These are phyloP conservation scores for Mycena citricolor DNA, from an alignment of 1,284 basidiomycete species.

Conservation along the genomic window DNA sequence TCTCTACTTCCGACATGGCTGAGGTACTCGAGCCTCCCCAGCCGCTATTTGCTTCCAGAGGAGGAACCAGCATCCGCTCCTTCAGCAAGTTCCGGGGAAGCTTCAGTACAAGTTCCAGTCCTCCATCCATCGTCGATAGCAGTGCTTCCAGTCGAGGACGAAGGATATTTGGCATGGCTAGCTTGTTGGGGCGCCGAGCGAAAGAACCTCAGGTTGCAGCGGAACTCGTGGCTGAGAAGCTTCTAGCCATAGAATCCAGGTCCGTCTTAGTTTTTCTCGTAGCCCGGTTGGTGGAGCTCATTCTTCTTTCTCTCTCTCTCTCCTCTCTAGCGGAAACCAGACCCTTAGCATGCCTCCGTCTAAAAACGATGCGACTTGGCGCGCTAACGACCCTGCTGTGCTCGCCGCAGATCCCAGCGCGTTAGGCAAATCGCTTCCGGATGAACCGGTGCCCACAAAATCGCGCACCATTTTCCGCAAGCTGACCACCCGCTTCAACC, in stretches of 20 bases:
- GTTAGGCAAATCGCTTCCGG: slow-evolving; percentile 10
- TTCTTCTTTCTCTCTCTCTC: neutral
- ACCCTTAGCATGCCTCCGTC: neutral
- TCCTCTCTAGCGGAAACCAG: neutral
- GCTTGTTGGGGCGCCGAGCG: slow-evolving; percentile 8
- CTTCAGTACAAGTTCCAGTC: slow-evolving; percentile 13
- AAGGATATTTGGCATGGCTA: slow-evolving; percentile 13
- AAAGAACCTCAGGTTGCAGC: slow-evolving; percentile 6
- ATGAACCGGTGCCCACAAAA: slow-evolving; percentile 7
- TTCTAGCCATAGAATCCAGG: slow-evolving; percentile 6
- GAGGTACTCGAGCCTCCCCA: slow-evolving; percentile 9
- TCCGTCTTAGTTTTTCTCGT: neutral
- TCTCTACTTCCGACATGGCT: slow-evolving; percentile 10
- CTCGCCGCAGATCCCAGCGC: too few relatives aligned
- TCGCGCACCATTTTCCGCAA: slow-evolving; percentile 16
- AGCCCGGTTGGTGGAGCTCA: neutral
- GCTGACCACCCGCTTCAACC: slow-evolving; percentile 19
- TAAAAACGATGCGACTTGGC: too few relatives aligned
- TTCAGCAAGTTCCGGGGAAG: slow-evolving; percentile 9
- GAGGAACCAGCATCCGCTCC: slow-evolving; percentile 16
- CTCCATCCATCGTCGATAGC: slow-evolving; percentile 18
- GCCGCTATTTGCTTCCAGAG: slow-evolving; percentile 1
- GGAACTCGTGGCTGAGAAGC: slow-evolving; percentile 4
- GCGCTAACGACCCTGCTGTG: slow-evolving; percentile 11
- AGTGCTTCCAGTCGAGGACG: slow-evolving; percentile 16